Base-by-base conservation (phyloP, 1,284 basidiomycete species). In the Phylloporus sp. region DNA sequence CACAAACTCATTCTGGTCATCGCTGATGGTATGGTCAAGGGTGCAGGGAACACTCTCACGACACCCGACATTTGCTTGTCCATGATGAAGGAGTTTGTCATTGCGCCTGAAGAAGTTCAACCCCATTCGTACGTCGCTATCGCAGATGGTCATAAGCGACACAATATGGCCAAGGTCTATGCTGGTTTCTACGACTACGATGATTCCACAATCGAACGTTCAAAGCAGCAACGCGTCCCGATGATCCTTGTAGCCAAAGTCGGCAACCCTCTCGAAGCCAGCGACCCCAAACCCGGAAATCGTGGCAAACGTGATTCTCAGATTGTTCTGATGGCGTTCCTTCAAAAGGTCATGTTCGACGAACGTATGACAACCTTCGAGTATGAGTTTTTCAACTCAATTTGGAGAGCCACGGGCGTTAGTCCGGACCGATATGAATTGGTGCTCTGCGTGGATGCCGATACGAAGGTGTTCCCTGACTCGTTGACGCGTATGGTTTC, bases 321-420 rank as follows among this genome's bases (percentile, higher is more conserved):
- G 79, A 97, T 99, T 70, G 91, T 99, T 58, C 83, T 99, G 66
- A 98, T 99, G 97, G 88, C 88, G 57, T 99, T 99, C 83, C 85
- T 99, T 77, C 95, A 98, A 77, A 97, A 97, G 78, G 97, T 98
- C 69, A 98, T 98, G 88, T 99, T 98, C 76, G 97, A 99, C 79
- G 97, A 99, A 81, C 90, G 96, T 60, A 99, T 99, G 97, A 96
- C 95, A 65, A 98, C 97, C 50, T 94, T 99, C 76, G 97, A 99
- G 80, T 99, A 98, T 77, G 98, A 99, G 79, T 96, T 99, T 75
- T 99, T 99, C 89, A 98, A 98, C 78, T 92, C 95, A 64, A 84
- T 98, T 37, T 98, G 97, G 92, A 85, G 95, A 63, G 91, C 92
- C 52, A 97, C 96, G 65, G 98, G 97, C 56, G 90, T 98, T 66